phyloP scores from a whole-genome alignment of 176 grass and related monocot genomes.

The Aegilops longissima region DNA sequence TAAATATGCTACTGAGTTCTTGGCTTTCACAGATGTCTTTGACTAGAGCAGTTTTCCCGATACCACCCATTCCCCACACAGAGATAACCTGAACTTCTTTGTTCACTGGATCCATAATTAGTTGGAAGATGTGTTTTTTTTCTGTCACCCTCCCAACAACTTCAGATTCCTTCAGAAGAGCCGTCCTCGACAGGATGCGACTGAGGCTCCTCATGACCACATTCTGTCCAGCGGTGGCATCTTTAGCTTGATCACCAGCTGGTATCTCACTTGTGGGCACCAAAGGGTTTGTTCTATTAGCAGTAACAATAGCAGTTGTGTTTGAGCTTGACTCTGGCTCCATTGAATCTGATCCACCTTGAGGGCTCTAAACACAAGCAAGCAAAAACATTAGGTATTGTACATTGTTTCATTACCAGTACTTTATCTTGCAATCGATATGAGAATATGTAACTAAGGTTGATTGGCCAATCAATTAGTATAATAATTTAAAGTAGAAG shows the following conservation, averaged over 20 bases:
- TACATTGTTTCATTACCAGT: not conserved
- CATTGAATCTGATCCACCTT: not conserved
- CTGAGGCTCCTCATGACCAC: not conserved
- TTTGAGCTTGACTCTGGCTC: not conserved
- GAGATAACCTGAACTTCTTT: no score
- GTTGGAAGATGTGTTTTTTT: not conserved
- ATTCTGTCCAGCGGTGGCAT: not conserved
- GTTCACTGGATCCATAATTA: no score
- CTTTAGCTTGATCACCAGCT: not conserved
- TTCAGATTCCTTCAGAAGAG: not conserved
- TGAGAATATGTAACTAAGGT: not conserved
- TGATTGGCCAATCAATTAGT: no score
- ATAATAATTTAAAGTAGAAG: no score
- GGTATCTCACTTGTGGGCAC: no score
- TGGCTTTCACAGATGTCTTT: not conserved
- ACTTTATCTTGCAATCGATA: not conserved
- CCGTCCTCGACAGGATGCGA: not conserved
- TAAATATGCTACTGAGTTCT: not conserved
- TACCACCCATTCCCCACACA: no score
- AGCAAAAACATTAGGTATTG: not conserved
- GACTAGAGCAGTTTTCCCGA: no score
- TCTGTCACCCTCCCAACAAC: not conserved
- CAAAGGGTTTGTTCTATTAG: no score
- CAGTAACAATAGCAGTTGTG: no score
- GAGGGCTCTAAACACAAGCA: not conserved